Evolutionary conservation across 306 rosid species (phyloP), one percentile per base, ranked within the genome.

Genomic region (Acacia melanoxylon): DNA sequence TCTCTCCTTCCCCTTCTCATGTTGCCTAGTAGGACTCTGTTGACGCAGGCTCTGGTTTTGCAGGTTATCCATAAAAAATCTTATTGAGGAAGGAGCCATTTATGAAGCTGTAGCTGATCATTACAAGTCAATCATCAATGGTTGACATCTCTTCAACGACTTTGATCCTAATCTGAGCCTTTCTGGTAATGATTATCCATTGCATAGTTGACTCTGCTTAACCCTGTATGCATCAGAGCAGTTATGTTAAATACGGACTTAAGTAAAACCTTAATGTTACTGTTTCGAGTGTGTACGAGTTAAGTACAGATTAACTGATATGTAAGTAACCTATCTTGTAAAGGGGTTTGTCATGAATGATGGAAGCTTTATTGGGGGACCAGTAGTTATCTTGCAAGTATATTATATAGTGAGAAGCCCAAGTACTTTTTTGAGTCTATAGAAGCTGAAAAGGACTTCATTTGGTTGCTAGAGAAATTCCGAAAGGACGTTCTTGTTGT

Each of bases 91-190:
- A 73, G 92, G 90, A 68, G 15, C 45, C 17, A 72, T 93, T 78
- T 93, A 93, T 84, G 91, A 88, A 81, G 81, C 92, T 15, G 85
- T 90, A 82, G 59, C 52, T 1, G 91, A 88, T 62, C 91, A 90
- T 88, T 93, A 73, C 13, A 92, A 95, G 85, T 91, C 98, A 67
- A 83, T 84, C 71, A 33, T 83, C 79, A 82, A 95, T 17, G 95
- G 91, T 78, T 95, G 93, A 95, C 79, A 35, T 54, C 45, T 72
- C 17, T n/a, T 58, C 65, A 46, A 29, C 25, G 44, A 65, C 75
- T 29, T 29, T 45, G 29, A 10, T 72, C 27, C 33, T 27, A 29
- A 25, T 33, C 20, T n/a, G 68, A 44, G 82, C 41, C 17, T 16
- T 49, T 48, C 80, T 61, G 48, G 16, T 42, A 12, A 33, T 42